phyloP scores from a whole-genome alignment of 345 rosid genomes.

The Gossypium longicalyx region DNA sequence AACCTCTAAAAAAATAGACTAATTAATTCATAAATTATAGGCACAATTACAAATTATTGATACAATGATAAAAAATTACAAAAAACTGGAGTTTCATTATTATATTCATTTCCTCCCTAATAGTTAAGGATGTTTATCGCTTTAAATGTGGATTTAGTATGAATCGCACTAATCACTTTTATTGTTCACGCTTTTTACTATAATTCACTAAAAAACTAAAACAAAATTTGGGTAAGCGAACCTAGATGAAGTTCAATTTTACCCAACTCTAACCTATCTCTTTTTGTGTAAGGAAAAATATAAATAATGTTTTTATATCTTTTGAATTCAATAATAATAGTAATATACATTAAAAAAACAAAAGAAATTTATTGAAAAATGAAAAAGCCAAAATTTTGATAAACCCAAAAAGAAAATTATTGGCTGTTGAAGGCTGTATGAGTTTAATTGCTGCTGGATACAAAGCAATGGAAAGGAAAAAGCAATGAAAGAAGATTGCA shows the following conservation, averaged over 20 bases:
- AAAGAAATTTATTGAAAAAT: neutral
- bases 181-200: accelerated
- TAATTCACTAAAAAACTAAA: no score
- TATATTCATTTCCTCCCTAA: no score
- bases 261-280: no score
- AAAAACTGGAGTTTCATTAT: no score
- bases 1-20: no score
- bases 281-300: no score
- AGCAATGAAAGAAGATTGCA: neutral
- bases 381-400: neutral
- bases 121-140: accelerated
- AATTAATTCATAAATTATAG: no score
- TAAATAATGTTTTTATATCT: no score
- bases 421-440: neutral
- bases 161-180: accelerated
- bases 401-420: constrained; percentile 5
- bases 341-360: neutral
- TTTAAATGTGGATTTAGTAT: accelerated
- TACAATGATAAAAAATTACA: no score
- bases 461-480: neutral
- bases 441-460: neutral
- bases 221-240: no score
- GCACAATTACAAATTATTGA: no score
- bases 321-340: neutral
- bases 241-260: no score